Evolutionary conservation across 345 rosid species (phyloP), one percentile per base, ranked within the genome.

Genomic region (Eucalyptus albens): DNA sequence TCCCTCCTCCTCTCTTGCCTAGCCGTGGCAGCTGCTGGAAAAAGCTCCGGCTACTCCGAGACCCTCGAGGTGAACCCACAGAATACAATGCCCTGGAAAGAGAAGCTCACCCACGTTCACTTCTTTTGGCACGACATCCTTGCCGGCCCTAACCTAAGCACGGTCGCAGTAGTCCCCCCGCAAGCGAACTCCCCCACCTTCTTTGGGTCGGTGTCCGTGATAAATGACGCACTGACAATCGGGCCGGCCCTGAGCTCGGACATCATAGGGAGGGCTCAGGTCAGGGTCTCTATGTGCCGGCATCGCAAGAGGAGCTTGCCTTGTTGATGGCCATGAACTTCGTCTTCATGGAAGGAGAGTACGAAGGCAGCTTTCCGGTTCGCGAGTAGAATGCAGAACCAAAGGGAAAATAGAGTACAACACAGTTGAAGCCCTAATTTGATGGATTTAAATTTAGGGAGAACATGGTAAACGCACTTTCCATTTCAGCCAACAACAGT

Each of bases 281-380:
- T 10, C 82, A 72, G 27, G 82, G 82, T 5, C 45, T 37, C 45
- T 72, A 11, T 72, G 13, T 12, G 16, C 51, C 40, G 22, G 89
- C 92, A 15, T 37, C 89, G 6, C 90, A 89, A 40, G n/a, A 88
- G 81, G 90, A 89, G 42, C 2, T 88, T 14, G 86, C 90, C 16
- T 15, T 88, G 26, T 56, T 91, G 6, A 89, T 88, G 92, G 90
- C 89, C 60, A 86, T 87, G 91, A 89, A 86, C 59, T 89, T 91
- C 9, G 90, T 44, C 56, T 91, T 89, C 72, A 37, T 50, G 26
- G 91, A 89, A 88, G 92, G 92, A 6, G 81, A 89, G 90, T 88
- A 88, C 49, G 80, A 91, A 7, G 92, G 92, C 1, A 91, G 81
- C 44, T 69, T 69, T 69, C 26, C 44, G 4, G 1, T 69, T 69